A percentile compares a stretch with the other conserved stretches of the same genome.
Evolutionary conservation across 208 protist genomes (phyloP).

Genomic region (Trypanosoma scelopori): DNA sequence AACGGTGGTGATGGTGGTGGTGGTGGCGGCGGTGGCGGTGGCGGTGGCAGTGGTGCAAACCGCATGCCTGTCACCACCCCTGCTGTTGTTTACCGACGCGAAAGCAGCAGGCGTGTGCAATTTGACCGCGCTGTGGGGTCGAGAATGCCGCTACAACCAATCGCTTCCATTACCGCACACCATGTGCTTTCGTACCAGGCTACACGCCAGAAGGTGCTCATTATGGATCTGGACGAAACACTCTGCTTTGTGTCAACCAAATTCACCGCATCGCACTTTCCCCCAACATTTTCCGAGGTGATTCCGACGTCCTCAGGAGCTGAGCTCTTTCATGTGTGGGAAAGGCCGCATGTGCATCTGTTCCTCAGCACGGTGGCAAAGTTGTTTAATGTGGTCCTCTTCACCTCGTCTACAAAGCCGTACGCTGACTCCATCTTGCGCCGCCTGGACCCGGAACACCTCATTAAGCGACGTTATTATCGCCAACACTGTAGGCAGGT

Average conservation of each 20-base stretch:
- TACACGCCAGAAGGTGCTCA: slow-evolving; percentile 88
- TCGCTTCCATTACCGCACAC: slow-evolving; percentile 77
- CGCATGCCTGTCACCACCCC: neutral
- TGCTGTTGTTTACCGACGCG: slow-evolving; percentile 73
- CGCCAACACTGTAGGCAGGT: slow-evolving; percentile 76
- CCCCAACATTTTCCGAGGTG: slow-evolving; percentile 86
- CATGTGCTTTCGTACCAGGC: slow-evolving; percentile 87
- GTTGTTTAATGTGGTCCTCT: slow-evolving; percentile 85
- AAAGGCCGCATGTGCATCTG: slow-evolving; percentile 64
- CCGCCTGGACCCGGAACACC: slow-evolving; percentile 74
- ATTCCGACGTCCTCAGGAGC: slow-evolving; percentile 77
- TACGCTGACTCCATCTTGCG: slow-evolving; percentile 88
- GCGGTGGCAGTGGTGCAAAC: neutral
- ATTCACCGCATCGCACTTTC: slow-evolving; percentile 49
- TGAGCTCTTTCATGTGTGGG: slow-evolving; percentile 88
- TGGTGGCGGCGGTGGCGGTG: neutral
- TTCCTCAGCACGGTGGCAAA: slow-evolving; percentile 74
- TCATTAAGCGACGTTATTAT: slow-evolving; percentile 73
- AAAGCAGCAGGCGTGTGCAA: slow-evolving; percentile 63
- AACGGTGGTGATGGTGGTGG: too few species aligned
- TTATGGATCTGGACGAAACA: slow-evolving; percentile 90
- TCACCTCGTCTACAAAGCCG: slow-evolving; percentile 85
- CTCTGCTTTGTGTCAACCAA: slow-evolving; percentile 83
- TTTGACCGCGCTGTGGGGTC: slow-evolving; percentile 31
- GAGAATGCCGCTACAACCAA: slow-evolving; percentile 40